Percentiles rank a stretch among this genome's conserved stretches.
These are phyloP conservation scores for Claviceps paspali DNA, from an alignment of 2,329 filamentous ascomycete genomes.

Conservation along the genomic window DNA sequence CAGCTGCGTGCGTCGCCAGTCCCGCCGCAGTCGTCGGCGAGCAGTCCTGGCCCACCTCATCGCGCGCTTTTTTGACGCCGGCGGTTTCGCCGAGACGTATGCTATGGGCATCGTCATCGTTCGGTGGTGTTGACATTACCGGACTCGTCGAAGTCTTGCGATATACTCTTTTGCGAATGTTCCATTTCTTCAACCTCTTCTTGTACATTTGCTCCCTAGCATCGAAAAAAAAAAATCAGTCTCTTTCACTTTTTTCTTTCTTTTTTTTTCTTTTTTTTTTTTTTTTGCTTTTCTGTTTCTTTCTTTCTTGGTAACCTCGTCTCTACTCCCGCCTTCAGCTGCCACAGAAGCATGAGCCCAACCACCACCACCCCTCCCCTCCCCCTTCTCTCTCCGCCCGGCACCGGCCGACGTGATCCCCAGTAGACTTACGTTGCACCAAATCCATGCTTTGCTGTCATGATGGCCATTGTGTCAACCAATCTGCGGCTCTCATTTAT, in stretches of 20 bases:
- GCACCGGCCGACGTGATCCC: too few relatives aligned
- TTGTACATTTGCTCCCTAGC: constrained; percentile 24
- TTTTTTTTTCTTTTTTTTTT: neutral
- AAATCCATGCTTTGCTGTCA: constrained; percentile 20
- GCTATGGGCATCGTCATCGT: neutral
- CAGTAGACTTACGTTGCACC: constrained; percentile 20
- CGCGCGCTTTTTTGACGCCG: too few relatives aligned
- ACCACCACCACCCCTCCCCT: too few relatives aligned
- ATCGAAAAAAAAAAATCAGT: neutral
- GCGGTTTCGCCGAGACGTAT: too few relatives aligned
- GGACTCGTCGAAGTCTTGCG: constrained; percentile 11
- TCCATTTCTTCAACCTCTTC: constrained; percentile 24
- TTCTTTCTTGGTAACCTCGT: too few relatives aligned
- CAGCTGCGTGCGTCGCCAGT: too few relatives aligned
- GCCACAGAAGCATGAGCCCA: too few relatives aligned
- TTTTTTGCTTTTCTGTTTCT: neutral
- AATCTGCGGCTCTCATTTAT: constrained; percentile 21
- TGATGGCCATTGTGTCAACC: constrained; percentile 21
- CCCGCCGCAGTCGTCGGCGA: too few relatives aligned
- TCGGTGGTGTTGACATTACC: constrained; percentile 3
- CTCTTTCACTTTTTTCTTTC: neutral
- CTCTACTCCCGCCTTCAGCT: too few relatives aligned
- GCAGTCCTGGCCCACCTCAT: too few relatives aligned
- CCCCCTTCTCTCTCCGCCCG: neutral
- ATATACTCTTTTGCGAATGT: constrained; percentile 21